A percentile compares a stretch with the other conserved stretches of the same genome.
Conservation (phyloP, 495 filamentous ascomycete genomes). For the Tuber microsphaerosporum region DNA sequence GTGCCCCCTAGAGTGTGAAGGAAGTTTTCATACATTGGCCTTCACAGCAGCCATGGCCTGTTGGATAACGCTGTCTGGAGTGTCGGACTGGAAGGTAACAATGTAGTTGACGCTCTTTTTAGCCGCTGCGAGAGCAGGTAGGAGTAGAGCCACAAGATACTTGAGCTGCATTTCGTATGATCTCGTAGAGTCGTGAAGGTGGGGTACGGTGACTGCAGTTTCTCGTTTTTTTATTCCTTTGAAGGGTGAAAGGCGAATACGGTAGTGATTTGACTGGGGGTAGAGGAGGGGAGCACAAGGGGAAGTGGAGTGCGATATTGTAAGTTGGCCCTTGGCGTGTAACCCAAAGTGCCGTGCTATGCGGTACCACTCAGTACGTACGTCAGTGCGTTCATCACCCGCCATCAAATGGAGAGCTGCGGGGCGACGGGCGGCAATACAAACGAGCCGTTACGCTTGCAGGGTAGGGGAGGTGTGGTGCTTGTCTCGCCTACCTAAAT, state of each 20-base stretch:
- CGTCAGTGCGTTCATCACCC: background rate
- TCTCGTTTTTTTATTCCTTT: background rate
- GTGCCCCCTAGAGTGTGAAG: background rate
- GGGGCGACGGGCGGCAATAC: background rate
- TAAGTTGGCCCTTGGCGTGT: too few species aligned
- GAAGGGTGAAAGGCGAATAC: background rate
- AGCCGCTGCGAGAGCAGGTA: slow-evolving; percentile 13
- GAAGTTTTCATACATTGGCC: slow-evolving; percentile 7
- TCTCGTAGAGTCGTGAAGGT: background rate
- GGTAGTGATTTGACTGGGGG: background rate
- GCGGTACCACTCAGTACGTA: background rate
- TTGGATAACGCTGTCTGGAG: slow-evolving; percentile 8
- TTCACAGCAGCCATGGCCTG: slow-evolving; percentile 12
- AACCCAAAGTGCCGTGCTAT: too few species aligned
- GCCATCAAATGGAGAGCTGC: background rate
- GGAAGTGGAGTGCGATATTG: background rate
- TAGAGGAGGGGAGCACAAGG: background rate
- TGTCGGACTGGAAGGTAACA: slow-evolving; percentile 14
- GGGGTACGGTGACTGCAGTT: background rate
- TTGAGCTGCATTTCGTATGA: slow-evolving; percentile 21
- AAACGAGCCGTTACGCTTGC: slow-evolving; percentile 8
- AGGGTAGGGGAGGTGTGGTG: slow-evolving; percentile 22
- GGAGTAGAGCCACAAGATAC: background rate
- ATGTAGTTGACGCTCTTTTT: slow-evolving; percentile 17
- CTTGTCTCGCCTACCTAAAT: slow-evolving; percentile 26